phyloP scores from a whole-genome alignment of 2,329 filamentous ascomycete species.

The Raffaelea ambrosiae region DNA sequence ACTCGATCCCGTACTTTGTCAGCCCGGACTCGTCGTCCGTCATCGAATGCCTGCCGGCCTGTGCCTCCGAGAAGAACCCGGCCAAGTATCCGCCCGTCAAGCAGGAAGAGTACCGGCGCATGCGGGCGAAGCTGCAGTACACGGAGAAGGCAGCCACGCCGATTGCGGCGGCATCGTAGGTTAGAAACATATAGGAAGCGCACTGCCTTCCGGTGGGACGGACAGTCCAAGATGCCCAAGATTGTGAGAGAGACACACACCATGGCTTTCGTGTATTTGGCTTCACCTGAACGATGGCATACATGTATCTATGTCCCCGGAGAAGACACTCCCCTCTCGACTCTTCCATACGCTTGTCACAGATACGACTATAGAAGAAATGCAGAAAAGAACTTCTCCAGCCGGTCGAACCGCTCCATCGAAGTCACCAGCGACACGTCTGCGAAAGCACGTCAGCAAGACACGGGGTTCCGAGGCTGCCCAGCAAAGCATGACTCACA shows the following conservation, averaged over 20 bases:
- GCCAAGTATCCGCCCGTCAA: constrained; percentile 34
- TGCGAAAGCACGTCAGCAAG: not conserved
- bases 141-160: too few relatives aligned
- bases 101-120: not conserved
- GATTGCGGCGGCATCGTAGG: too few relatives aligned
- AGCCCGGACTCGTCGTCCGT: constrained; percentile 35
- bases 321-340: too few relatives aligned
- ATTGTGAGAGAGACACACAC: too few relatives aligned
- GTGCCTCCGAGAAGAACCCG: constrained; percentile 27
- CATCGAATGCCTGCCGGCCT: constrained; percentile 41
- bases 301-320: too few relatives aligned
- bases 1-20: constrained; percentile 52
- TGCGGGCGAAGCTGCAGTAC: not conserved
- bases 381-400: not conserved
- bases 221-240: too few relatives aligned
- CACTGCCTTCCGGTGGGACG: too few relatives aligned
- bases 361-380: not conserved
- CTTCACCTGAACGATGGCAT: too few relatives aligned
- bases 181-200: too few relatives aligned
- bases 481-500: constrained; percentile 29
- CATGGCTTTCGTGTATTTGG: too few relatives aligned
- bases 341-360: too few relatives aligned
- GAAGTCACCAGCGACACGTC: not conserved
- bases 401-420: not conserved
- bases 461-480: not conserved